Conservation (phyloP, 257 asterid genomes). For the Solanum peruvianum region DNA sequence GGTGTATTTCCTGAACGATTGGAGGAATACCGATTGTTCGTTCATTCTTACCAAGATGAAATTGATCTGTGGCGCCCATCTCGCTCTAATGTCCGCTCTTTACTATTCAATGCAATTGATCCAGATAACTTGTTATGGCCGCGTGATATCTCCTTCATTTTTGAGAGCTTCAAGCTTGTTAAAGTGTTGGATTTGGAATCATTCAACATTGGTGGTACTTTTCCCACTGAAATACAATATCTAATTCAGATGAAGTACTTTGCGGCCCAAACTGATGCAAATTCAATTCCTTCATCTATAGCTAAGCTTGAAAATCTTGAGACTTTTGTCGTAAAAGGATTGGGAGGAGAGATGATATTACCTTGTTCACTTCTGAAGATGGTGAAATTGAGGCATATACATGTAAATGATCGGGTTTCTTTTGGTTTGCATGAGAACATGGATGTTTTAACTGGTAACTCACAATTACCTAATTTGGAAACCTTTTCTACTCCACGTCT, state of each 20-base stretch:
- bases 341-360: neutral
- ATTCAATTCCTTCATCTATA: neutral
- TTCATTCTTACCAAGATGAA: neutral
- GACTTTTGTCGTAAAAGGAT: neutral
- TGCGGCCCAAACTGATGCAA: neutral
- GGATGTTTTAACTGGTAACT: neutral
- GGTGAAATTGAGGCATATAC: neutral
- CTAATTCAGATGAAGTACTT: constrained; percentile 3
- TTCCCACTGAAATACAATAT: neutral
- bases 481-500: neutral
- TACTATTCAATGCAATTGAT: neutral
- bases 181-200: neutral
- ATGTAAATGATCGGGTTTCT: neutral
- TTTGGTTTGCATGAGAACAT: neutral
- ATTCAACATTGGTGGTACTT: neutral
- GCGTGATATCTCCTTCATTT: neutral
- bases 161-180: neutral
- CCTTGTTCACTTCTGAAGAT: neutral
- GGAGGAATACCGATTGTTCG: neutral
- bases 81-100: neutral
- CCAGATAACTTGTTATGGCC: neutral
- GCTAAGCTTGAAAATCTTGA: neutral
- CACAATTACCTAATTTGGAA: neutral
- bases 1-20: neutral
- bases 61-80: neutral